Evolutionary conservation across 148 eudicot genomes (phyloP), one percentile per base, ranked within the genome.

Genomic region (Spergularia marina): DNA sequence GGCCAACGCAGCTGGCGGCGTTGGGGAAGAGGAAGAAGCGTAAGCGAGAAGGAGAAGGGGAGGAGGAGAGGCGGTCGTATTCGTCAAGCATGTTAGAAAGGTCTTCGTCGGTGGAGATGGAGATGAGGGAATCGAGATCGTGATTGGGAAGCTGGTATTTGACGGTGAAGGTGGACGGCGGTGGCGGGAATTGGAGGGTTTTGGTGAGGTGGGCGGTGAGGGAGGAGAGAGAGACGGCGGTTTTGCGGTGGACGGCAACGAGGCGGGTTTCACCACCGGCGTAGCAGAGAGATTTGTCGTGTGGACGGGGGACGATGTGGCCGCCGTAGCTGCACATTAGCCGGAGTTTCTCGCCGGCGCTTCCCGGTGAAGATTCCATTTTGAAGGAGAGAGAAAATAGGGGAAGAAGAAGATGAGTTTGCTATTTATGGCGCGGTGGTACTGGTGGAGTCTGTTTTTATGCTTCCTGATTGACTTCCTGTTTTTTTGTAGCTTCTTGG

Each of bases 241-340:
- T 68, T 49, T 72, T 83, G 59, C 89, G 87, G 66, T 85, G 82
- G 12, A 94, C 65, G 74, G 91, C 83, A 55, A 91, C 81, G 72
- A 94, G 85, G 51, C 97, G 97, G 65, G 96, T 91, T 44, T 94
- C 98, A 12, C 98, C 98, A 78, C 93, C 93, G 79, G 84, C 79
- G 84, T 94, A 94, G 80, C 74, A 84, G 39, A 94, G 89, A 25
- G 90, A 74, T 59, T 87, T 91, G 80, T 80, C 80, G 81, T 84
- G 77, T 0, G 97, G 96, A n/a, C 94, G 93, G 3, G 96, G 93
- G 77, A 86, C 71, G 11, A 94, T 91, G 78, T 89, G 93, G 51
- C 98, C 98, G 64, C 90, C 89, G 76, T 84, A 89, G 82, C 97
- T 90, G 82, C 87, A 78, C 89, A 94, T 88, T 0, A 94, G 74